Base-by-base conservation (phyloP, 257 asterid species). In the Galeopsis tetrahit region DNA sequence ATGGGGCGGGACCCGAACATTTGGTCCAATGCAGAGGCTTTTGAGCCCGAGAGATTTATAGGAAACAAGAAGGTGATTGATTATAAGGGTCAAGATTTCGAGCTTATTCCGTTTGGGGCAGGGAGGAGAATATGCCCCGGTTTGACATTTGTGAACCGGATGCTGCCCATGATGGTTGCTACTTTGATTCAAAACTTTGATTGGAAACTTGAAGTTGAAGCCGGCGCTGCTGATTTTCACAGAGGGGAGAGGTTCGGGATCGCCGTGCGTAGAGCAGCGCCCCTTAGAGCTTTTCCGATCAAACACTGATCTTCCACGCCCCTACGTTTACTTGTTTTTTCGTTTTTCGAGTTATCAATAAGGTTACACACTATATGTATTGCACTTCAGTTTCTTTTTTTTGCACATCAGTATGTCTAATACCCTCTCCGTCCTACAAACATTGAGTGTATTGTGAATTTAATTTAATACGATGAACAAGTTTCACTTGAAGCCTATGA, bases 61-160 rank as follows among this genome's bases (percentile, higher is more conserved):
- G 64, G 9, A 3, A 56, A 59, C 7, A 57, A 57, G 40, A 5
- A 49, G 8, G 64, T 57, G 2, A 57, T 75, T 0, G 80, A 79
- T 14, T 46, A 33, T 10, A 79, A 71, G 8, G 83, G 83, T 0
- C 75, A 75, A 52, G 52, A 79, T 42, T 79, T 70, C 32, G 78
- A 75, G 78, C 66, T 79, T 0, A 66, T 75, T 39, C 83, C 83
- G 6, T 79, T 75, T 28, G 80, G 83, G 1, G 21, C 80, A 0
- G 83, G 83, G 0, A 40, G 80, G 48, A 75, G 83, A 14, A 71
- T 79, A 0, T 79, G 83, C 48, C 78, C 74, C 0, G 83, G 80
- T 4, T 5, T 75, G 60, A 52, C 78, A 1, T 51, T 79, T 21
- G 84, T 65, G 0, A 66, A 72, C 9, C 63, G 59, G 5, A 76